Evolutionary conservation across 2,329 filamentous ascomycete species (phyloP).

Genomic region (Rutstroemia sydowiana): DNA sequence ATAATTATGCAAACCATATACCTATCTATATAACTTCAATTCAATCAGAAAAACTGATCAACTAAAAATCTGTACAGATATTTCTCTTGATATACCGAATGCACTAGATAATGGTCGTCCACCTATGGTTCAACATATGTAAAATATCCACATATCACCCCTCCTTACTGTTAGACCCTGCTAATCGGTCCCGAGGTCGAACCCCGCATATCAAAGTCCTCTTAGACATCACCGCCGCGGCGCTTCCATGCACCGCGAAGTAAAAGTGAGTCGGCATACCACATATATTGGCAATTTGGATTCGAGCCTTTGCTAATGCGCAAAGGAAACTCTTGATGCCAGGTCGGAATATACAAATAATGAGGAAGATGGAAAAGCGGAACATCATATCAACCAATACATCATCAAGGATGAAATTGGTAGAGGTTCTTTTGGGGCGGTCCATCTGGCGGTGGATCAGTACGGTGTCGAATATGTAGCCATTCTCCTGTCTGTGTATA

Average conservation of each 20-base stretch:
- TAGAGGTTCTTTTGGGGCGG: slow-evolving; percentile 89
- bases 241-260: slow-evolving; percentile 50
- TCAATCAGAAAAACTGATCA: not conserved
- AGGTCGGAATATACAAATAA: slow-evolving; percentile 80
- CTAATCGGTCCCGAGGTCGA: slow-evolving; percentile 37
- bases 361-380: slow-evolving; percentile 69
- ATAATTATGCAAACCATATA: no score
- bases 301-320: not conserved
- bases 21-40: slow-evolving; percentile 6
- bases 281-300: not conserved
- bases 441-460: slow-evolving; percentile 84
- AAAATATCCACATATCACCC: slow-evolving; percentile 8
- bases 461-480: slow-evolving; percentile 87
- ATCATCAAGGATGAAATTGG: slow-evolving; percentile 91
- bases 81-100: slow-evolving; percentile 37
- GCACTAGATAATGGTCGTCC: slow-evolving; percentile 33
- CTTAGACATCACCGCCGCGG: slow-evolving; percentile 57
- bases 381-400: slow-evolving; percentile 93
- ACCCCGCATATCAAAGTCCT: slow-evolving; percentile 44
- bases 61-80: slow-evolving; percentile 14
- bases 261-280: slow-evolving; percentile 37
- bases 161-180: slow-evolving; percentile 1
- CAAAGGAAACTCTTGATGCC: slow-evolving; percentile 79
- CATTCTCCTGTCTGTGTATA: not conserved
- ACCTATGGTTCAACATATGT: slow-evolving; percentile 29